Conservation (phyloP, 148 eudicot species). For the Silene latifolia region DNA sequence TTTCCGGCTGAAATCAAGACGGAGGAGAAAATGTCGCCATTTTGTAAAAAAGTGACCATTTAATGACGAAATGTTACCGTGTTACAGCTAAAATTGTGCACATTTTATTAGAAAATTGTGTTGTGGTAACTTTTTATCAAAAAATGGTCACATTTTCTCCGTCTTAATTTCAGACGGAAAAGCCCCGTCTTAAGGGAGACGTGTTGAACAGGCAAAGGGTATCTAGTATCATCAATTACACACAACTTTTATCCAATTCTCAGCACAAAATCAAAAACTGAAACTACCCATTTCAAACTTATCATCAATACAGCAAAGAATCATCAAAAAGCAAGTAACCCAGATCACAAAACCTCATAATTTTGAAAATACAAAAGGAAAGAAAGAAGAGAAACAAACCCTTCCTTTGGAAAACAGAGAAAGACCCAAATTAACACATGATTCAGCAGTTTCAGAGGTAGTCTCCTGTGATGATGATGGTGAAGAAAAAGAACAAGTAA, state of each 20-base stretch:
- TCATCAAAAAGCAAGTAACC: background rate
- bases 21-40: too few species aligned
- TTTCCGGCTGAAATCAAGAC: too few species aligned
- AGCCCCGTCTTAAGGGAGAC: too few species aligned
- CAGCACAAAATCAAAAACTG: background rate
- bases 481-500: conserved; percentile 35
- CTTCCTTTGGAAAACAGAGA: conserved; percentile 87
- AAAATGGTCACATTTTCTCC: too few species aligned
- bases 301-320: conserved; percentile 1
- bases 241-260: background rate
- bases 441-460: conserved; percentile 58
- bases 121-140: too few species aligned
- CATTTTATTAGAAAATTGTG: too few species aligned
- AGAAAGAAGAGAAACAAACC: conserved; percentile 34
- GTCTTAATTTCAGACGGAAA: too few species aligned
- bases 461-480: conserved; percentile 39
- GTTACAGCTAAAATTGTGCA: too few species aligned
- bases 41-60: too few species aligned
- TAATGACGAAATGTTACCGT: too few species aligned
- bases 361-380: background rate
- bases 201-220: background rate
- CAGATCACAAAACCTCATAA: background rate
- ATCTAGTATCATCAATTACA: background rate
- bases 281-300: background rate
- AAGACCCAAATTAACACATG: conserved; percentile 78